phyloP scores from a whole-genome alignment of 2,329 filamentous ascomycete species.

The Fulvia fulva region DNA sequence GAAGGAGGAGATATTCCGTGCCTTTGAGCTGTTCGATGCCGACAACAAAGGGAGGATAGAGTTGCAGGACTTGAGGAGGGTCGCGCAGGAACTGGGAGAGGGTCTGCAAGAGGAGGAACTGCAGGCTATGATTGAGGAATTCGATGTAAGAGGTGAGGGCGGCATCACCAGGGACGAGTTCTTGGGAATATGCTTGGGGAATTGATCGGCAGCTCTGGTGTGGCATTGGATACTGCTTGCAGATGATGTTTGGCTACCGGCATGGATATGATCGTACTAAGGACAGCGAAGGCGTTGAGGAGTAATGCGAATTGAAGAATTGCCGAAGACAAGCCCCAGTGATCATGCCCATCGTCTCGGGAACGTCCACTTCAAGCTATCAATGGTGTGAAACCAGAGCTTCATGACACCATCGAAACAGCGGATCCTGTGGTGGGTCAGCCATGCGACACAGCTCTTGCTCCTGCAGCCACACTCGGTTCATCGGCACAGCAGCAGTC shows the following conservation, averaged over 20 bases:
- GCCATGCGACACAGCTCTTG: constrained; percentile 4
- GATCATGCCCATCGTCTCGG: background rate
- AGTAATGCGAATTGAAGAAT: background rate
- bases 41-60: constrained; percentile 89
- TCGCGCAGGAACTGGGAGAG: constrained; percentile 88
- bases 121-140: constrained; percentile 94
- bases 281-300: background rate
- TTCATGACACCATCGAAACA: constrained; percentile 20
- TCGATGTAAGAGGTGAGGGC: constrained; percentile 90
- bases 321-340: background rate
- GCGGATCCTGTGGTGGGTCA: constrained; percentile 11
- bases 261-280: background rate
- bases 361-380: background rate
- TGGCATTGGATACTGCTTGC: background rate
- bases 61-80: constrained; percentile 78
- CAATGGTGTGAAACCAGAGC: constrained; percentile 21
- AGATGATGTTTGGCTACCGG: background rate
- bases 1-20: constrained; percentile 82
- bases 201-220: constrained; percentile 6
- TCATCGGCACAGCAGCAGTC: constrained; percentile 12
- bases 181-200: constrained; percentile 60
- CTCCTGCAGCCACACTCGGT: constrained; percentile 3
- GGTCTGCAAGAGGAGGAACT: constrained; percentile 90
- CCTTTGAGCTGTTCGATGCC: constrained; percentile 89
- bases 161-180: constrained; percentile 64